Conservation (phyloP, 1,284 basidiomycete genomes). For the Malassezia globosa region DNA sequence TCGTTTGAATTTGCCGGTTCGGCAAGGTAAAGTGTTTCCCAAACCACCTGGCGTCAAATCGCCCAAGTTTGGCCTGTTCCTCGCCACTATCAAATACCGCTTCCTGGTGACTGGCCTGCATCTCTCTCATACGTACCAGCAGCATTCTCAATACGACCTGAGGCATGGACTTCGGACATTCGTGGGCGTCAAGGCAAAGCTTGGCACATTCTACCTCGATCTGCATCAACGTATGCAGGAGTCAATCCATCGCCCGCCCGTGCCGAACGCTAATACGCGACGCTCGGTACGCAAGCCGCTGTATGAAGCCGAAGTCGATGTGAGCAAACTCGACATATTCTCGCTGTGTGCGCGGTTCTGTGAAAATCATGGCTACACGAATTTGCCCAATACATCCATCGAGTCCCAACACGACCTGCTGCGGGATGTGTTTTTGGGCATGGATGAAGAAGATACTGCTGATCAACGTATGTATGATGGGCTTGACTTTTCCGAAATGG, state of each 20-base stretch:
- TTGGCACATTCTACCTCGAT: conserved; percentile 73
- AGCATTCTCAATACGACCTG: conserved; percentile 67
- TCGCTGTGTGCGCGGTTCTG: conserved; percentile 65
- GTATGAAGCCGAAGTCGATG: conserved; percentile 77
- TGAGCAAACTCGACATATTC: conserved; percentile 67
- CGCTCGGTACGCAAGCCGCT: conserved; percentile 63
- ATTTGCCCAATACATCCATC: conserved; percentile 13
- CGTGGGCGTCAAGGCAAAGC: conserved; percentile 70
- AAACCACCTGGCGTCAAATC: conserved; percentile 55
- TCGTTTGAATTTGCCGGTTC: conserved; percentile 68
- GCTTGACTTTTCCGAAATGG: conserved; percentile 73
- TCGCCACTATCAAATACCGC: conserved; percentile 87
- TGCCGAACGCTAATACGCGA: conserved; percentile 3
- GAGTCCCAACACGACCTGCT: conserved; percentile 54
- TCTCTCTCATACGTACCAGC: conserved; percentile 75
- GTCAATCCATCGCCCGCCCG: conserved; percentile 48
- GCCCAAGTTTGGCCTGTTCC: conserved; percentile 76
- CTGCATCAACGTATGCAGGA: conserved; percentile 88
- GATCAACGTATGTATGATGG: conserved; percentile 51
- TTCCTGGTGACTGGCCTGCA: conserved; percentile 67
- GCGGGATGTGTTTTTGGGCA: conserved; percentile 71
- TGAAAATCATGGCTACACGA: conserved; percentile 18
- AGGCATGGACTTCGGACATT: conserved; percentile 64
- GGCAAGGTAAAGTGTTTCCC: conserved; percentile 72
- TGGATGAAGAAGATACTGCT: conserved; percentile 52